phyloP scores from a whole-genome alignment of 805 yeast species.

The Deakozyma indianensis region DNA sequence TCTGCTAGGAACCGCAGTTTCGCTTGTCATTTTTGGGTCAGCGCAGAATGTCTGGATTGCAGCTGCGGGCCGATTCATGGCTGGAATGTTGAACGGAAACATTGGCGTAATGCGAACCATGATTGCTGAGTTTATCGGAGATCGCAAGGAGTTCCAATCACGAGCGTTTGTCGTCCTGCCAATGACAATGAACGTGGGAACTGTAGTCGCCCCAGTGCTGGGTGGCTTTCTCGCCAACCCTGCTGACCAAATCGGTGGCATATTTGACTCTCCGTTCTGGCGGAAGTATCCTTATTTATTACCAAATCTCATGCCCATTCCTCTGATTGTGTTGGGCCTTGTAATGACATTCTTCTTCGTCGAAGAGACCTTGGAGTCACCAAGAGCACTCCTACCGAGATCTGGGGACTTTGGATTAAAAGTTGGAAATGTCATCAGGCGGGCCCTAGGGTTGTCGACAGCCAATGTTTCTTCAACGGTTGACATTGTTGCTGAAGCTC shows the following conservation, averaged over 20 bases:
- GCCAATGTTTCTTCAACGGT: background rate
- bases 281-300: constrained; percentile 33
- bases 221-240: constrained; percentile 40
- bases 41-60: constrained; percentile 38
- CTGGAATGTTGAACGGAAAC: constrained; percentile 49
- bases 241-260: constrained; percentile 18
- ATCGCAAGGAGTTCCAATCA: constrained; percentile 42
- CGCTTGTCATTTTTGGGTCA: constrained; percentile 39
- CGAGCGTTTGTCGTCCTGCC: constrained; percentile 48
- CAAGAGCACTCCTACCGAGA: constrained; percentile 7
- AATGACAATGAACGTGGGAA: constrained; percentile 42
- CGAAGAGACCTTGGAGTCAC: constrained; percentile 12
- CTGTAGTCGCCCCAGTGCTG: constrained; percentile 44
- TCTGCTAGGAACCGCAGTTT: constrained; percentile 34
- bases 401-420: constrained; percentile 10
- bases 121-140: constrained; percentile 43
- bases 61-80: constrained; percentile 33
- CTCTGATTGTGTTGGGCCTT: constrained; percentile 18
- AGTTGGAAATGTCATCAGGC: constrained; percentile 10
- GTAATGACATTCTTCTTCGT: constrained; percentile 10
- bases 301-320: constrained; percentile 35
- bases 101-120: constrained; percentile 48
- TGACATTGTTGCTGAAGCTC: constrained; percentile 3
- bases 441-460: background rate
- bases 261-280: constrained; percentile 13